These are phyloP conservation scores for Trichosanthes truncata DNA, from an alignment of 306 rosid genomes.

Conservation along the genomic window DNA sequence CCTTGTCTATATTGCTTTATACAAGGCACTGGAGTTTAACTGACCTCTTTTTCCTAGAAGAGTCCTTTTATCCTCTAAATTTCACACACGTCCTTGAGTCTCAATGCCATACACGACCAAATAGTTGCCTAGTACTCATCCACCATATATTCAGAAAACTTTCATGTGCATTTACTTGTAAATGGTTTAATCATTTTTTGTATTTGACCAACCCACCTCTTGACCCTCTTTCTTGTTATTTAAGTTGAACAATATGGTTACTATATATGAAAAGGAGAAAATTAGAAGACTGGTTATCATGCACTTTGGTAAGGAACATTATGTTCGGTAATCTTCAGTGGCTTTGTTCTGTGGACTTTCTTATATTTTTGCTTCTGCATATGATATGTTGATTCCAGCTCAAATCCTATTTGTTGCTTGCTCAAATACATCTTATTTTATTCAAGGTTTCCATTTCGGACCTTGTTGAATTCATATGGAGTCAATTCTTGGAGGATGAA, in stretches of 20 bases:
- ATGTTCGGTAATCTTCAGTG: not conserved
- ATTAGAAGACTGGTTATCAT: not conserved
- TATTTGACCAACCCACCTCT: not conserved
- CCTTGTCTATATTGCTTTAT: not conserved
- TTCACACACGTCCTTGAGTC: not conserved
- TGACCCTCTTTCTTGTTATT: not conserved
- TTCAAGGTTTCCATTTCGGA: not conserved
- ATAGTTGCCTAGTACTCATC: not conserved
- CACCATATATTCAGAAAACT: not conserved
- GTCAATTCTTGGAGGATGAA: not conserved
- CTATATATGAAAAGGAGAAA: not conserved
- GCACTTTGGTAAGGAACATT: not conserved
- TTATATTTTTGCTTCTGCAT: not conserved
- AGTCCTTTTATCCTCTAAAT: not conserved
- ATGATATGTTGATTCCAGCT: not conserved
- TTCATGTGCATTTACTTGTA: not conserved
- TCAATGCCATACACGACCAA: not conserved
- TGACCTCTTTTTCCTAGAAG: not conserved
- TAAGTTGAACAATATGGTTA: not conserved
- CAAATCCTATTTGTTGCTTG: not conserved
- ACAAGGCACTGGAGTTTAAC: not conserved
- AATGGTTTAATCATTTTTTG: not conserved
- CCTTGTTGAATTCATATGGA: not conserved
- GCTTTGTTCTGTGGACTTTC: not conserved
- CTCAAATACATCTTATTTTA: not conserved